Evolutionary conservation across 805 yeast genomes (phyloP), one percentile per base, ranked within the genome.

Genomic region (Yamadazyma takamatsuzukensis): DNA sequence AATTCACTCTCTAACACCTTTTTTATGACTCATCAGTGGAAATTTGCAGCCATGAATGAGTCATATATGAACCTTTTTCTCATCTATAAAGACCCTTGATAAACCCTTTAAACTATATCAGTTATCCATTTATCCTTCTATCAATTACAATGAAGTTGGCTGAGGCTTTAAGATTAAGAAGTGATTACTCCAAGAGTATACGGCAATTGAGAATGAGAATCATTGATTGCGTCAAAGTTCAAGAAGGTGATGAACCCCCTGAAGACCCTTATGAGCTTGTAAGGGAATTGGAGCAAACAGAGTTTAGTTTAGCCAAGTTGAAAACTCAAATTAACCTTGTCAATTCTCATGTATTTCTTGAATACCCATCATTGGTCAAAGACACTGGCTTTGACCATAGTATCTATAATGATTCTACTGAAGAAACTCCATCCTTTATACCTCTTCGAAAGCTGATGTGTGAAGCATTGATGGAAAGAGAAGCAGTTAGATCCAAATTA

Each of bases 391-490:
- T 33, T 17, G 15, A 26, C 10, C 9, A 12, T 5, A 14, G 13
- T 6, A 25, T 21, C 13, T 25, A 12, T 7, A 13, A 21, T 3
- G 32, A 30, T 5, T 9, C 22, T 12, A 18, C 9, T 8, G 12
- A 7, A n/a, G 36, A 16, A n/a, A 27, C 24, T 24, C 27, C 19
- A n/a, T 23, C 22, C 17, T 3, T 15, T 5, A 30, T 19, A 15
- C 36, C 36, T n/a, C 18, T 21, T 6, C 36, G 14, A 25, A 38
- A 33, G 29, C 25, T 39, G 2, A 16, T 41, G 30, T 29, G 37
- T 13, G 45, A 41, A 21, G 45, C 45, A 6, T 33, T 41, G 23
- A 19, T 27, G n/a, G 43, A 41, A 15, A 32, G 43, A 35, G 45
- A 41, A 7, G 21, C 35, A n/a, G 14, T 41, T 18, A 41, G 31